Base-by-base conservation (phyloP, 129 eudicot genomes). In the Heracleum sosnowskyi region DNA sequence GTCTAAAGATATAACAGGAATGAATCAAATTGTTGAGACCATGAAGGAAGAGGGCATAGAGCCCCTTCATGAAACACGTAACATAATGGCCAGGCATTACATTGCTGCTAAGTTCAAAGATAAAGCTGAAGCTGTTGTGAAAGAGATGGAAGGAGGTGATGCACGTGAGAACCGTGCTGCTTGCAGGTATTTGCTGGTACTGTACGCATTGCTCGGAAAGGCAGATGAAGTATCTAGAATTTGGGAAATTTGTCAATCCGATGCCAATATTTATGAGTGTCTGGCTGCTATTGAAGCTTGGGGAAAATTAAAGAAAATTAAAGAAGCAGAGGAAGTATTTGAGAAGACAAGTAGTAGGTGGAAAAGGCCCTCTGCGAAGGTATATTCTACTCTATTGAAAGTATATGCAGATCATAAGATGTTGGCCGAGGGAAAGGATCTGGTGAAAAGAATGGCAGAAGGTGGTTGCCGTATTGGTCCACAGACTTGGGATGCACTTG, bases 321-420 rank as follows among this genome's bases (percentile, higher is more conserved):
- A 87, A 74, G 86, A 91, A 77, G 97, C 97, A 11, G 98, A 95
- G 76, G 90, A 86, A 3, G 90, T 86, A 31, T 95, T 95, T 82
- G 85, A 87, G 22, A 78, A 74, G 60, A 29, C 83, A 88, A 12
- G 79, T 69, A 79, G 85, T 8, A 83, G 63, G 49, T 45, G 49
- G 33, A 84, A 82, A 73, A 78, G 60, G 74, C 82, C 87, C 4
- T 10, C 90, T 37, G 57, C 97, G 0, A 88, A 64, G 78, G 86
- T 84, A 47, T 95, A 82, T 66, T 53, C 83, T 20, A 29, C 49
- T 40, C 81, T 95, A 80, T 69, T 95, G 45, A 84, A 79, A 74
- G 90, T 90, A 29, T 91, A 95, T 74, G 92, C 90, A 33, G 71
- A 83, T 35, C 82, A 95, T 60, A 90, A 88, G 70, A 88, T 87